These are phyloP conservation scores for Arbutus unedo DNA, from an alignment of 148 eudicot species.

Conservation along the genomic window DNA sequence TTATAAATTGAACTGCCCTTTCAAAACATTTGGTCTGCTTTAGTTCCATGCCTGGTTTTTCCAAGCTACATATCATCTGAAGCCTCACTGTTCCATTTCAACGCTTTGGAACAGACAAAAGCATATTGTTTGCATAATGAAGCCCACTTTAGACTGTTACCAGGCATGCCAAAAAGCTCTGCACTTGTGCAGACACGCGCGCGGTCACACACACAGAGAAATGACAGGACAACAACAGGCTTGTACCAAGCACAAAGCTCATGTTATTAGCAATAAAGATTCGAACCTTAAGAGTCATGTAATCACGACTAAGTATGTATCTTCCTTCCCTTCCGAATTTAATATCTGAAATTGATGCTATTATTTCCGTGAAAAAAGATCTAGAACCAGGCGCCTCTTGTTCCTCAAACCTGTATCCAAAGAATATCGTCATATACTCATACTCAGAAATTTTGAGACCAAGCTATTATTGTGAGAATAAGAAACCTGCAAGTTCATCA, in stretches of 20 bases:
- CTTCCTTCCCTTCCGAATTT: conserved; percentile 71
- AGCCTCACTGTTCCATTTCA: neutral
- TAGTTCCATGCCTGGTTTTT: neutral
- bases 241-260: conserved; percentile 1
- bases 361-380: conserved; percentile 76
- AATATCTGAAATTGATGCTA: conserved; percentile 73
- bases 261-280: neutral
- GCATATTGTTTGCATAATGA: neutral
- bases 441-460: neutral
- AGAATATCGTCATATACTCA: conserved; percentile 14
- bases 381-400: conserved; percentile 67
- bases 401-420: conserved; percentile 56
- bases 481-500: neutral
- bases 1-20: neutral
- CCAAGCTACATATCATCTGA: neutral
- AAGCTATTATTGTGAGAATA: too few relatives aligned
- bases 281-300: conserved; percentile 67
- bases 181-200: neutral
- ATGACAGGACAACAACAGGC: neutral
- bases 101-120: neutral
- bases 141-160: neutral
- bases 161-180: neutral
- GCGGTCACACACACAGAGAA: neutral
- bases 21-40: neutral
- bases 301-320: conserved; percentile 68